Evolutionary conservation across 768 basidiomycete species (phyloP), one percentile per base, ranked within the genome.

Genomic region (Tephrocybe rancida): DNA sequence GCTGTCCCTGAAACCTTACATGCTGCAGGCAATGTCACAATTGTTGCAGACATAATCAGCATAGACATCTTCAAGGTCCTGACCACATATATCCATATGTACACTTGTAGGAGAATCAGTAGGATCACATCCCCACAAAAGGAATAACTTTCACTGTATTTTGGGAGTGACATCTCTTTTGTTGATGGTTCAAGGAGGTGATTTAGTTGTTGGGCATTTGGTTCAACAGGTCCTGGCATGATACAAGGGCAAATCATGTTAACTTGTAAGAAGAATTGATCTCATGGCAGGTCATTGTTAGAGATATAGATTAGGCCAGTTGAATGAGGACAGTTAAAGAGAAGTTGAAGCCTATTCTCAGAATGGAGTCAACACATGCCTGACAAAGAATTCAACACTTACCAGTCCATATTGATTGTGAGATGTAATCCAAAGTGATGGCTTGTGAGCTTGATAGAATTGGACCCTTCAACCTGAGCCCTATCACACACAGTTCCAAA

Each of bases 11-110:
- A 52, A 30, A 70, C 21, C 39, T 67, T 70, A 4, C 58, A 53
- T 10, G 67, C 62, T 4, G 57, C 65, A 7, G 65, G 67, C 2
- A n/a, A 58, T 68, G 48, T 70, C 64, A 47, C 64, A 70, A 44
- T 61, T 64, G 11, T 46, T 47, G 35, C 64, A 67, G 14, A 63
- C 50, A 35, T 44, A 60, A 44, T 66, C 67, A 26, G 60, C 66
- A 48, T 64, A 65, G 13, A 69, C 54, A 0, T 30, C 45, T 4
- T 56, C 52, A 2, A 50, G 34, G 6, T 48, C 45, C 11, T 62
- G 49, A 22, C 58, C 57, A 32, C 55, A 51, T 9, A 70, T 62
- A 8, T 65, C 59, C 64, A n/a, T n/a, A n/a, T n/a, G n/a, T n/a
- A n/a, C n/a, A n/a, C n/a, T n/a, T n/a, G n/a, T n/a, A n/a, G n/a